Conservation (phyloP, 345 rosid species). For the Sonneratia caseolaris region DNA sequence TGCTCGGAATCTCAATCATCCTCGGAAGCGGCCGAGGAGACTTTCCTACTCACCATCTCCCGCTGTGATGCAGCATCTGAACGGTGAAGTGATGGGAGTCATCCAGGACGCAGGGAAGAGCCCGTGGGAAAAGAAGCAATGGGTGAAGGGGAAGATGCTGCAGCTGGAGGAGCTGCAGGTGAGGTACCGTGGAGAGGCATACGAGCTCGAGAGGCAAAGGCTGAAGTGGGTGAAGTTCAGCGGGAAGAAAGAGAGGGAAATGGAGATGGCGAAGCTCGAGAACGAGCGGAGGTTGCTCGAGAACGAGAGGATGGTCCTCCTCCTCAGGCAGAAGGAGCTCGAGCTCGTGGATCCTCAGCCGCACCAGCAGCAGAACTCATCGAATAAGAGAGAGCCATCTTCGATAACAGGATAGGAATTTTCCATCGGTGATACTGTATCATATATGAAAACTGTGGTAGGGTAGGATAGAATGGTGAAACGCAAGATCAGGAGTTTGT, state of each 20-base stretch:
- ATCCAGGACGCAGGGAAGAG: conserved; percentile 46
- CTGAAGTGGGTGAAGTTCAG: conserved; percentile 85
- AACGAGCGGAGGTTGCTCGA: conserved; percentile 60
- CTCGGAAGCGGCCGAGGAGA: conserved; percentile 30
- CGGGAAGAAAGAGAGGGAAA: conserved; percentile 84
- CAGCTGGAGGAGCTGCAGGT: conserved; percentile 70
- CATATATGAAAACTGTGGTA: not conserved
- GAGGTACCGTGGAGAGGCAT: conserved; percentile 46
- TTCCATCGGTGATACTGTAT: conserved; percentile 2
- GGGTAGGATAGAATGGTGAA: not conserved
- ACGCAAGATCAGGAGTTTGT: not conserved
- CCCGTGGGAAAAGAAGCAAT: conserved; percentile 84
- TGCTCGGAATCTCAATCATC: conserved; percentile 10
- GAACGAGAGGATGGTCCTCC: conserved; percentile 63
- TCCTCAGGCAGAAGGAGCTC: conserved; percentile 57
- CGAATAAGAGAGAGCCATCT: conserved; percentile 62
- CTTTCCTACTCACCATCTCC: conserved; percentile 14
- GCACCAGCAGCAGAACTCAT: conserved; percentile 28
- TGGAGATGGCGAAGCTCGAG: conserved; percentile 78
- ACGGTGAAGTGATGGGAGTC: conserved; percentile 33
- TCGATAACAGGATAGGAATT: conserved; percentile 34
- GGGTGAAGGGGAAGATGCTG: conserved; percentile 50
- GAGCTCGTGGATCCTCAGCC: conserved; percentile 43
- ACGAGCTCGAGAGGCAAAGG: conserved; percentile 82
- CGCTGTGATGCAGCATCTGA: conserved; percentile 35